Evolutionary conservation across 2,329 filamentous ascomycete species (phyloP).

Genomic region (Monosporascus sp.): DNA sequence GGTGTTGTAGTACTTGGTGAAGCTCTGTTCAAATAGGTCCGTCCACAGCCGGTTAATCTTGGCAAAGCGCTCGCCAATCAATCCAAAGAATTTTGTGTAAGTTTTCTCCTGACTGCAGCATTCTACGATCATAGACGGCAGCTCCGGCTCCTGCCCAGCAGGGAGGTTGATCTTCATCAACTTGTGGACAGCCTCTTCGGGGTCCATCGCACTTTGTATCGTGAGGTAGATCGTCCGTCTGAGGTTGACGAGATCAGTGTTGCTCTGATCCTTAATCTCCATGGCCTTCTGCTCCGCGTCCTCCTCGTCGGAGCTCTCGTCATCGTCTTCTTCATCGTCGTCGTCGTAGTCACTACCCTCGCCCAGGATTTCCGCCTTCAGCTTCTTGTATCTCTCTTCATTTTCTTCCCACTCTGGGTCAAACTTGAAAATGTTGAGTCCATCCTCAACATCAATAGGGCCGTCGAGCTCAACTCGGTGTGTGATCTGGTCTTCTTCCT

Average conservation of each 20-base stretch:
- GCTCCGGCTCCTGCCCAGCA: constrained; percentile 76
- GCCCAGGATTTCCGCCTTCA: constrained; percentile 90
- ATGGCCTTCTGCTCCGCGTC: constrained; percentile 74
- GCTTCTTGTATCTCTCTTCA: constrained; percentile 81
- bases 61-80: constrained; percentile 90
- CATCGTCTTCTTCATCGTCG: constrained; percentile 56
- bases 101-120: constrained; percentile 95
- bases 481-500: constrained; percentile 97
- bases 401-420: constrained; percentile 87
- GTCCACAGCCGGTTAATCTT: constrained; percentile 95
- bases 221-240: constrained; percentile 94
- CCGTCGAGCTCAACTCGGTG: constrained; percentile 80
- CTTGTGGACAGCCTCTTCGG: constrained; percentile 96
- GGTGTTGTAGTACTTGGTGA: constrained; percentile 91
- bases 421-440: constrained; percentile 92
- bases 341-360: constrained; percentile 84
- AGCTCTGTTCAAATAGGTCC: constrained; percentile 84
- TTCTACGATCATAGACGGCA: constrained; percentile 96
- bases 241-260: constrained; percentile 90
- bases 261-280: constrained; percentile 97
- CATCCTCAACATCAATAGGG: constrained; percentile 77
- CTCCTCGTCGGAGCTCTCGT: constrained; percentile 68
- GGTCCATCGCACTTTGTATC: constrained; percentile 93
- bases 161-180: constrained; percentile 91
- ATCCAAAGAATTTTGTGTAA: constrained; percentile 94